Evolutionary conservation across 257 asterid species (phyloP).

Genomic region (Primulina tabacum): DNA sequence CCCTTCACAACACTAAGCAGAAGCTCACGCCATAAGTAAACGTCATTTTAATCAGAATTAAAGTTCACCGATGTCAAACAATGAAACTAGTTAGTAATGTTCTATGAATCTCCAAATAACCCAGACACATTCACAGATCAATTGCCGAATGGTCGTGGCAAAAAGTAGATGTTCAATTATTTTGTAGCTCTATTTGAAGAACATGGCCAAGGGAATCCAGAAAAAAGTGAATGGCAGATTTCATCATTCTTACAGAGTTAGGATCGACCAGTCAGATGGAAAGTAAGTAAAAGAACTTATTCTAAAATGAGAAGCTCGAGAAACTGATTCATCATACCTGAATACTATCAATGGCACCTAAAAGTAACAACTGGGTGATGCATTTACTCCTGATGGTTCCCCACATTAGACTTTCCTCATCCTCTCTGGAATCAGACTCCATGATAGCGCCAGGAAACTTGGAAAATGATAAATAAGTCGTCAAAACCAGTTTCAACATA

Average conservation of each 20-base stretch:
- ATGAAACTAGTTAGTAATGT: not conserved
- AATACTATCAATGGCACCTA: slow-evolving; percentile 88
- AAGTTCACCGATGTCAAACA: slow-evolving; percentile 6
- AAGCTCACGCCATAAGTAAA: slow-evolving; percentile 3
- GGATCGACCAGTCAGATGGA: slow-evolving; percentile 20
- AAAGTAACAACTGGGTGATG: slow-evolving; percentile 84
- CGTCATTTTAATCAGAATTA: slow-evolving; percentile 17
- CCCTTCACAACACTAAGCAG: slow-evolving; percentile 3
- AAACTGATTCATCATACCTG: slow-evolving; percentile 54
- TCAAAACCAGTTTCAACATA: slow-evolving; percentile 25
- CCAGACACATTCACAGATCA: slow-evolving; percentile 10
- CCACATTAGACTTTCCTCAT: slow-evolving; percentile 70
- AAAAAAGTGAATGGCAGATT: slow-evolving; percentile 10
- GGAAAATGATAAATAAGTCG: slow-evolving; percentile 28
- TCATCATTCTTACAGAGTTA: not conserved
- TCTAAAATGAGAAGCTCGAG: slow-evolving; percentile 20
- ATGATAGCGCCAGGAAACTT: slow-evolving; percentile 50
- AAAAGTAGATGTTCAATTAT: not conserved
- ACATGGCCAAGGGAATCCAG: slow-evolving; percentile 18
- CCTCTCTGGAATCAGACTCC: slow-evolving; percentile 65
- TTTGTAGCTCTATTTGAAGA: slow-evolving; percentile 22
- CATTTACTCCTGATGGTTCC: slow-evolving; percentile 92
- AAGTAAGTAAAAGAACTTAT: slow-evolving; percentile 14
- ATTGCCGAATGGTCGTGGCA: slow-evolving; percentile 9
- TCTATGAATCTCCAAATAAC: slow-evolving; percentile 15